Base-by-base conservation (phyloP, 1,139 yeast species). In the Schizosaccharomyces versatilis region DNA sequence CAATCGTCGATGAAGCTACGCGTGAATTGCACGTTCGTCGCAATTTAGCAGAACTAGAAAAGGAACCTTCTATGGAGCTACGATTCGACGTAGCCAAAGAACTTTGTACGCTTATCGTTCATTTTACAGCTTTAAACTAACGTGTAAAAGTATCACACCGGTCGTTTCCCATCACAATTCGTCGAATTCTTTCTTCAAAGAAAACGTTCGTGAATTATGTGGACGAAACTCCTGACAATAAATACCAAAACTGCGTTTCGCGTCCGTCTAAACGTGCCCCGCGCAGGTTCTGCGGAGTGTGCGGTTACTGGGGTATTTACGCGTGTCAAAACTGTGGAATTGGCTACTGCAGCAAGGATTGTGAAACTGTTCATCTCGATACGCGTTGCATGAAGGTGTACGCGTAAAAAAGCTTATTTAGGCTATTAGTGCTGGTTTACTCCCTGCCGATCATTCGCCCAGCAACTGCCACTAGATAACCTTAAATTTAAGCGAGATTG, bases 231-330 rank as follows among this genome's bases (percentile, higher is more conserved):
- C 67, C 7, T 64, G 68, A 2, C 38, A 62, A 60, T 41, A 57
- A 59, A 36, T 67, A 64, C 54, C 55, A 60, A 42, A 61, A 63
- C 5, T 66, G 67, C 15, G 66, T 68, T 0, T 62, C 68, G 1
- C 56, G 55, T 10, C 65, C 67, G 1, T 64, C 72, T 7, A 54
- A 53, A 15, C 70, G 69, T 57, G 73, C 74, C 1, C 56, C 65
- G 7, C 59, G 66, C 9, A 59, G 61, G 1, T 57, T 69, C 44
- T 71, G 75, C 59, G 61, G 65, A n/a, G 67, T 71, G 0, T 71
- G 75, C 57, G 74, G 75, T 3, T 69, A 67, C 59, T 66, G 69
- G 64, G 69, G 72, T 3, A 61, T 59, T 15, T 59, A 65, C 15
- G 60, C 63, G 2, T 71, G 73, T 58, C 59, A 65, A 36, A 60